Evolutionary conservation across 176 grass and related monocot species (phyloP).

Genomic region (Musa schizocarpa): DNA sequence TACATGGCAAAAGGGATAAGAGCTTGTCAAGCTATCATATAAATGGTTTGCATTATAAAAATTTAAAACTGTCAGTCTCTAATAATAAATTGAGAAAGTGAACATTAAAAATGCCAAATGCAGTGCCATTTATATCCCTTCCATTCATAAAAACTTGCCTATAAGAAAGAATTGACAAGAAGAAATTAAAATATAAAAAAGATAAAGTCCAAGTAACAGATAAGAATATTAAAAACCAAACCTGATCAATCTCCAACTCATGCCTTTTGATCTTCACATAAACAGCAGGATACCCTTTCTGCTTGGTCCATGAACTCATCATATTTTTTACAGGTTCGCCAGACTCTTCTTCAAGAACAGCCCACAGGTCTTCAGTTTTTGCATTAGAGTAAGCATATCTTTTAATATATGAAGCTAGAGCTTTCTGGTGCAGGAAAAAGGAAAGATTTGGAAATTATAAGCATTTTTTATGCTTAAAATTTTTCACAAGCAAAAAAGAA

Average conservation of each 20-base stretch:
- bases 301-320: conserved; percentile 89
- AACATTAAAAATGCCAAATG: too few species aligned
- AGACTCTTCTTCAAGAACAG: conserved; percentile 76
- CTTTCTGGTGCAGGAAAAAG: conserved; percentile 38
- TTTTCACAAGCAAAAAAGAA: not conserved
- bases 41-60: too few species aligned
- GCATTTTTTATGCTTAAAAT: too few species aligned
- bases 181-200: too few species aligned
- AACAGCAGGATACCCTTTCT: conserved; percentile 85
- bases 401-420: conserved; percentile 69
- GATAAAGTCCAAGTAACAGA: conserved; percentile 14
- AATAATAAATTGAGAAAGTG: too few species aligned
- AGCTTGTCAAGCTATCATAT: too few species aligned
- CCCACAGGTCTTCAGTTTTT: conserved; percentile 92
- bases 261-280: conserved; percentile 40
- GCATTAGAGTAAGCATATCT: conserved; percentile 82
- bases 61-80: too few species aligned
- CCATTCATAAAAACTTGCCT: too few species aligned
- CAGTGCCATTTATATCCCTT: too few species aligned
- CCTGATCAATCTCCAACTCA: conserved; percentile 65
- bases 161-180: too few species aligned
- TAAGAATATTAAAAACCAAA: conserved; percentile 14
- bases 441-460: conserved; percentile 1
- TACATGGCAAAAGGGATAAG: too few species aligned
- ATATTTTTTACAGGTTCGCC: conserved; percentile 73